Evolutionary conservation across 352 stramenopile species (phyloP).

Genomic region (Phytopythium sindhum): DNA sequence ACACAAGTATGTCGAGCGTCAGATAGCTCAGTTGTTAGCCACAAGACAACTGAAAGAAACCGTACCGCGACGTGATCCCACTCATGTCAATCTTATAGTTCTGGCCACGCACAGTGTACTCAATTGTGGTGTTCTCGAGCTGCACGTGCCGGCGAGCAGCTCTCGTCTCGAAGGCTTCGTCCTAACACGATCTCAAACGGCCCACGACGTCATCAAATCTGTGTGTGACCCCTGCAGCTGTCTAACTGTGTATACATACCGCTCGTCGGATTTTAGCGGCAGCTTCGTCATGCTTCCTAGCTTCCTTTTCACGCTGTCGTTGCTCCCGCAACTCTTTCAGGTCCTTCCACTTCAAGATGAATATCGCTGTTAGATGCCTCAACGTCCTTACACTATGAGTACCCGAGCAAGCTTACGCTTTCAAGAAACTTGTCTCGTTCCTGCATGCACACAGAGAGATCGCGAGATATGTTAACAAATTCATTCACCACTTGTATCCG

Average conservation of each 20-base stretch:
- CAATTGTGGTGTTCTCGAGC: slow-evolving; percentile 47
- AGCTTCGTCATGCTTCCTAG: slow-evolving; percentile 21
- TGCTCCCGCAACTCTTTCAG: slow-evolving; percentile 34
- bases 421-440: slow-evolving; percentile 38
- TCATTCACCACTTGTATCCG: too few relatives aligned
- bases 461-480: neutral
- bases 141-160: slow-evolving; percentile 49
- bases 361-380: neutral
- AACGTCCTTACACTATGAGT: neutral
- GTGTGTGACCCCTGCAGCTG: neutral
- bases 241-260: slow-evolving; percentile 13
- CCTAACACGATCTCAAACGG: slow-evolving; percentile 18
- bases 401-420: slow-evolving; percentile 13
- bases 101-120: slow-evolving; percentile 55
- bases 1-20: neutral
- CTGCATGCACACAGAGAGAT: slow-evolving; percentile 9
- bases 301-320: slow-evolving; percentile 24
- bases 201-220: neutral
- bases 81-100: slow-evolving; percentile 67
- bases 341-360: slow-evolving; percentile 38
- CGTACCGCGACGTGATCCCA: slow-evolving; percentile 74
- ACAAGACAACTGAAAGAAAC: neutral
- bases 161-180: slow-evolving; percentile 46
- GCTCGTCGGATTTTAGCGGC: slow-evolving; percentile 32
- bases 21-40: neutral